phyloP scores from a whole-genome alignment of 2,329 filamentous ascomycete genomes.

The Beauveria pseudobassiana region DNA sequence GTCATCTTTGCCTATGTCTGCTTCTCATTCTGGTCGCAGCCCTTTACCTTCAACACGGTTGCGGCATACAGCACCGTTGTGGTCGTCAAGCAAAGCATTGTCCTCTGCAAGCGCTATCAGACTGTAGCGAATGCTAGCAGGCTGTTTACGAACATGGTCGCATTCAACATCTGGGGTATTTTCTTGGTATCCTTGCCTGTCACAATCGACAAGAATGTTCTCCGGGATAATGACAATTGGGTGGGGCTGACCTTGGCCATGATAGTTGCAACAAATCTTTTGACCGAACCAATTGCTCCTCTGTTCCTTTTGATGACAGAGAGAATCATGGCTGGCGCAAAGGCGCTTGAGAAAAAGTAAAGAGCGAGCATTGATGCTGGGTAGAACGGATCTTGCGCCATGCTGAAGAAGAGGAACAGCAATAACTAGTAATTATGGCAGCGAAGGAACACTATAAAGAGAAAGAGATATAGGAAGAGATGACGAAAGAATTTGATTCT shows the following conservation, averaged over 20 bases:
- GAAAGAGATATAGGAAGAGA: too few relatives aligned
- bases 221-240: slow-evolving; percentile 11
- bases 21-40: slow-evolving; percentile 16
- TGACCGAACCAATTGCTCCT: slow-evolving; percentile 15
- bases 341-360: background rate
- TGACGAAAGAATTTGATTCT: too few relatives aligned
- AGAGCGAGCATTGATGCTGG: background rate
- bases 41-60: slow-evolving; percentile 17
- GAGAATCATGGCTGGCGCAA: background rate
- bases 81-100: slow-evolving; percentile 15
- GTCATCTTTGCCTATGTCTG: slow-evolving; percentile 15
- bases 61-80: slow-evolving; percentile 15
- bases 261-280: slow-evolving; percentile 14
- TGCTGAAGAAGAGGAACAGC: background rate
- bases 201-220: slow-evolving; percentile 12
- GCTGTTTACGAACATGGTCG: slow-evolving; percentile 16
- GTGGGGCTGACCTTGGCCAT: slow-evolving; percentile 15
- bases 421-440: background rate
- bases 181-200: slow-evolving; percentile 15
- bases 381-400: background rate
- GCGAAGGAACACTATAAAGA: too few relatives aligned
- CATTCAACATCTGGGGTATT: slow-evolving; percentile 14
- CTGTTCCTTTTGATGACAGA: background rate
- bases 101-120: slow-evolving; percentile 15
- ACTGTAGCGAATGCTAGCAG: slow-evolving; percentile 13